These are phyloP conservation scores for Daedalea quercina DNA, from an alignment of 768 basidiomycete species.

Conservation along the genomic window DNA sequence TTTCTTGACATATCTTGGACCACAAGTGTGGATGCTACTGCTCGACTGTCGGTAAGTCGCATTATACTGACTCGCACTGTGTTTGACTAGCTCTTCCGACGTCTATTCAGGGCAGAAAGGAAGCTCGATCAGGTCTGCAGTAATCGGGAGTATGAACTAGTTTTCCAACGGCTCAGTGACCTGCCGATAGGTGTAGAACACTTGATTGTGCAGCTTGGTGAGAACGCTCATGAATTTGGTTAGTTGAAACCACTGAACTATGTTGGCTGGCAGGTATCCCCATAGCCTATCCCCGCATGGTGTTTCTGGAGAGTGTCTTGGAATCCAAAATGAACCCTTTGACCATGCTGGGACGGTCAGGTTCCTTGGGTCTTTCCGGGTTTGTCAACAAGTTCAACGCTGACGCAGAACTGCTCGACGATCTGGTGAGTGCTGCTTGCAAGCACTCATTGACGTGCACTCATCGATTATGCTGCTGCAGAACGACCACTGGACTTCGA, in stretches of 20 bases:
- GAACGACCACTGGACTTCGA: slow-evolving; percentile 93
- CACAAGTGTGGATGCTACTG: slow-evolving; percentile 65
- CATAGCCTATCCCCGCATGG: slow-evolving; percentile 91
- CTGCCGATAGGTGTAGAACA: slow-evolving; percentile 73
- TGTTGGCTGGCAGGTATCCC: slow-evolving; percentile 50
- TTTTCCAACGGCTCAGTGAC: slow-evolving; percentile 54
- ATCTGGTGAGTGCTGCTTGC: slow-evolving; percentile 47
- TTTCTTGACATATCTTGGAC: slow-evolving; percentile 73
- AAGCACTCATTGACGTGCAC: neutral
- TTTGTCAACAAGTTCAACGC: slow-evolving; percentile 89
- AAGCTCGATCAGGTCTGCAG: slow-evolving; percentile 80
- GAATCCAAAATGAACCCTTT: slow-evolving; percentile 84
- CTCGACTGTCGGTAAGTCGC: slow-evolving; percentile 70
- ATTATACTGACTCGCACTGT: neutral
- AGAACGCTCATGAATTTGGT: neutral
- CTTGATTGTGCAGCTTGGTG: slow-evolving; percentile 76
- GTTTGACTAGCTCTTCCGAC: neutral
- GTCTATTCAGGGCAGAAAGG: slow-evolving; percentile 65
- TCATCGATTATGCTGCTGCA: slow-evolving; percentile 18
- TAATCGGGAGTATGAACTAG: slow-evolving; percentile 58
- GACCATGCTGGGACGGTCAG: slow-evolving; percentile 62
- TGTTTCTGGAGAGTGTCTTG: slow-evolving; percentile 75
- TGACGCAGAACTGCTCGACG: slow-evolving; percentile 92
- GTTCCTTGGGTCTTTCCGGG: slow-evolving; percentile 61
- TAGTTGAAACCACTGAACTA: slow-evolving; percentile 1